These are phyloP conservation scores for Aphanomyces invadans DNA, from an alignment of 352 stramenopile species.

Conservation along the genomic window DNA sequence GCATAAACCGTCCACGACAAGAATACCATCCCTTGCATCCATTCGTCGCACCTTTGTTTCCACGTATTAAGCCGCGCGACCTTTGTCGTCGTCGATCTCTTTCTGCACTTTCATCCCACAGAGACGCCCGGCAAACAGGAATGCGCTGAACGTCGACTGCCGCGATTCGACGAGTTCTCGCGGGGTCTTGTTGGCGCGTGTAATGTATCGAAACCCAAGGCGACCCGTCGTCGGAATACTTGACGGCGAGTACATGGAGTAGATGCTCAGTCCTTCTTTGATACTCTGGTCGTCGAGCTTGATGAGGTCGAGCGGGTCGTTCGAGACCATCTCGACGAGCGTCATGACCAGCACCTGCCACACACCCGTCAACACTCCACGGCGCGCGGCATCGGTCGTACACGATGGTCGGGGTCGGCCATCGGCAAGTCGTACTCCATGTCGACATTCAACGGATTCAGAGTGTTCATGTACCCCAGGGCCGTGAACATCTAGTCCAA, in stretches of 20 bases:
- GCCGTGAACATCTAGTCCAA: conserved; percentile 31
- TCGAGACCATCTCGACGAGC: conserved; percentile 22
- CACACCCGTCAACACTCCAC: not conserved
- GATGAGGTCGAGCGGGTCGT: conserved; percentile 23
- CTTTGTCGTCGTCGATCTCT: not conserved
- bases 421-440: conserved; percentile 47
- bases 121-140: conserved; percentile 20
- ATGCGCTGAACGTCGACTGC: conserved; percentile 16
- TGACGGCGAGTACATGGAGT: conserved; percentile 22
- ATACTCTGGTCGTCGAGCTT: conserved; percentile 23
- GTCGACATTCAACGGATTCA: conserved; percentile 52
- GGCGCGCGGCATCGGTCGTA: not conserved
- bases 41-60: not conserved
- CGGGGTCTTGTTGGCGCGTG: conserved; percentile 10
- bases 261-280: conserved; percentile 19
- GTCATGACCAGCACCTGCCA: conserved; percentile 17
- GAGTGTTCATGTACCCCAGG: conserved; percentile 52
- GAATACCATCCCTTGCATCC: not conserved
- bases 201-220: conserved; percentile 16
- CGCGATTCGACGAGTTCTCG: conserved; percentile 10
- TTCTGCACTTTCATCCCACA: no score
- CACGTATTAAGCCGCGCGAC: not conserved
- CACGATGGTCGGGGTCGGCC: conserved; percentile 13
- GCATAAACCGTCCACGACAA: not conserved
- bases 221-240: conserved; percentile 18